These are phyloP conservation scores for Candida sp. DNA, from an alignment of 1,139 yeast species.

Conservation along the genomic window DNA sequence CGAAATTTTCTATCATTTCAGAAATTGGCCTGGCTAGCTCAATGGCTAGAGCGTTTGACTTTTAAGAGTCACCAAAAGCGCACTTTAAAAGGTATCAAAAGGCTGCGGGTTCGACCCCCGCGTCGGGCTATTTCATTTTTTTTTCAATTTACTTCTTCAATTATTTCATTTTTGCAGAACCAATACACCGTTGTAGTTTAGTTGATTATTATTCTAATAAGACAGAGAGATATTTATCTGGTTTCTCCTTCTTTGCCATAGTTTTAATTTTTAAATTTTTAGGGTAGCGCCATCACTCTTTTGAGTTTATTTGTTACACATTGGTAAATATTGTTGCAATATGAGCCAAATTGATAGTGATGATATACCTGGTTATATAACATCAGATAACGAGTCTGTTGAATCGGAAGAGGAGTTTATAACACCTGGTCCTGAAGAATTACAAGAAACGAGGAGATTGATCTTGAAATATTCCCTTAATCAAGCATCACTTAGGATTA, in stretches of 20 bases:
- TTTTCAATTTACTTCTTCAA: too few relatives aligned
- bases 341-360: not conserved
- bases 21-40: constrained; percentile 39
- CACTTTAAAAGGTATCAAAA: constrained; percentile 25
- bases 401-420: constrained; percentile 76
- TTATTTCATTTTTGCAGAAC: too few relatives aligned
- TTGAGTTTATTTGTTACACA: not conserved
- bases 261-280: not conserved
- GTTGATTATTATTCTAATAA: too few relatives aligned
- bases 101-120: constrained; percentile 55
- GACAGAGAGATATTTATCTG: too few relatives aligned
- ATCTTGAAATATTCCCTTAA: constrained; percentile 52
- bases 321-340: not conserved
- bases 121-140: constrained; percentile 31
- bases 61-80: constrained; percentile 17
- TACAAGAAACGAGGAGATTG: constrained; percentile 49
- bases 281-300: not conserved
- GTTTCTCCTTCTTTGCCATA: too few relatives aligned
- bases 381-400: constrained; percentile 17
- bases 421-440: constrained; percentile 70
- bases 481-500: constrained; percentile 41
- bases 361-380: not conserved
- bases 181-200: too few relatives aligned
- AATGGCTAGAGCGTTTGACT: constrained; percentile 48
- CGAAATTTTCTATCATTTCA: not conserved